A percentile compares a stretch with the other conserved stretches of the same genome.
Evolutionary conservation across 2,329 filamentous ascomycete genomes (phyloP).

Genomic region (Knoxdaviesia capensis): DNA sequence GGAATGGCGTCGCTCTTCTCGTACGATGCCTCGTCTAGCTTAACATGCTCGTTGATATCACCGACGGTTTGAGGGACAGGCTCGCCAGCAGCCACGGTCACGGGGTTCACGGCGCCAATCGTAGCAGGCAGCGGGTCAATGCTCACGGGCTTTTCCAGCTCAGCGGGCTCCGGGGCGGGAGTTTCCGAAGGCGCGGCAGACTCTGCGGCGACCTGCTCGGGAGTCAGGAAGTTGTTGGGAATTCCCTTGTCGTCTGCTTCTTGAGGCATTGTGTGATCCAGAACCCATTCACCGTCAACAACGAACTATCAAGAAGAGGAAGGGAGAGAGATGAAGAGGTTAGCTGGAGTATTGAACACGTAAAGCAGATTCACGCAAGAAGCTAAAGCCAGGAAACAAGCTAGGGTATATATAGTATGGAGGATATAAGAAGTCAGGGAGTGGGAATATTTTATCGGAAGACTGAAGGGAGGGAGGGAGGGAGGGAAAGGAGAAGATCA

Average conservation of each 20-base stretch:
- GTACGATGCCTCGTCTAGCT: constrained; percentile 70
- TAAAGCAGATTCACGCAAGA: too few relatives aligned
- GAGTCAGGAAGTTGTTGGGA: constrained; percentile 78
- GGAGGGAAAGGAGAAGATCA: too few relatives aligned
- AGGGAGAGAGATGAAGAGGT: too few relatives aligned
- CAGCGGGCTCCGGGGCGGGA: constrained; percentile 2
- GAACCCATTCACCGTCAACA: constrained; percentile 79
- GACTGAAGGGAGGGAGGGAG: too few relatives aligned
- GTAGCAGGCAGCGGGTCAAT: constrained; percentile 43
- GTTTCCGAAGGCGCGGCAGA: constrained; percentile 14
- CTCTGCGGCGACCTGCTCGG: constrained; percentile 42
- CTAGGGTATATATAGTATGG: too few relatives aligned
- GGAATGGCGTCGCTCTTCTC: constrained; percentile 53
- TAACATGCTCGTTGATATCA: constrained; percentile 50
- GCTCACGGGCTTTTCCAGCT: constrained; percentile 25
- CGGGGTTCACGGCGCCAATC: constrained; percentile 52
- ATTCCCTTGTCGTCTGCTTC: constrained; percentile 71
- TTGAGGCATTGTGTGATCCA: constrained; percentile 59
- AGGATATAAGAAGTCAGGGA: too few relatives aligned
- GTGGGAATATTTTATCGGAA: too few relatives aligned
- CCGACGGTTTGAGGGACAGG: constrained; percentile 45
- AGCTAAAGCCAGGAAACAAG: too few relatives aligned
- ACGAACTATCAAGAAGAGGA: constrained; percentile 47
- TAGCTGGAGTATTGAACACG: too few relatives aligned
- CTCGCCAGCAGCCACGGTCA: constrained; percentile 57